A percentile compares a stretch with the other conserved stretches of the same genome.
phyloP scores from a whole-genome alignment of 2,329 filamentous ascomycete species.

The Cercospora sp. region DNA sequence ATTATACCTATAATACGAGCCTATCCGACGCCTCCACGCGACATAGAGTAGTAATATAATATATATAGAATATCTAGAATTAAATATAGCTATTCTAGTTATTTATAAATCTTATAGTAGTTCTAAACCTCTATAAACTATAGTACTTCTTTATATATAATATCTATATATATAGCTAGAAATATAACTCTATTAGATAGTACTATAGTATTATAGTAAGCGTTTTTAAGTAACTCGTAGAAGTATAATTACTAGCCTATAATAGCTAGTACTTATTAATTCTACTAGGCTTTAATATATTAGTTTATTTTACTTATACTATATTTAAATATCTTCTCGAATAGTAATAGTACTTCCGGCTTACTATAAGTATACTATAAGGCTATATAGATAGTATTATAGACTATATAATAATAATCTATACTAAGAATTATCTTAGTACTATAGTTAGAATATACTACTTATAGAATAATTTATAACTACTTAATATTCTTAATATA shows the following conservation, averaged over 20 bases:
- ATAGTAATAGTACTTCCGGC: neutral
- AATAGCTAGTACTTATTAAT: neutral
- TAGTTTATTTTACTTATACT: slow-evolving; percentile 11
- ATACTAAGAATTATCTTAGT: neutral
- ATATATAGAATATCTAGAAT: too few species aligned
- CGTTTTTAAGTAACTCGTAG: neutral
- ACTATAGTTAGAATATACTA: neutral
- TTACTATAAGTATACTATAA: neutral
- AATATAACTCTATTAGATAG: neutral
- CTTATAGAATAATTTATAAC: neutral
- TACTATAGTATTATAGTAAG: neutral
- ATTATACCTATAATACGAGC: too few species aligned
- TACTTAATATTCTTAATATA: neutral
- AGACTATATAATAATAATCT: neutral
- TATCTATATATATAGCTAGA: neutral
- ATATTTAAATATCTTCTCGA: neutral
- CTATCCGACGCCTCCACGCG: too few species aligned
- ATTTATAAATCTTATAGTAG: too few species aligned
- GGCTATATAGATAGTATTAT: neutral
- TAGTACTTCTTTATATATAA: too few species aligned
- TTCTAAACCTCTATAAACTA: too few species aligned
- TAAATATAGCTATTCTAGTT: too few species aligned
- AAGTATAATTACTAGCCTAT: neutral
- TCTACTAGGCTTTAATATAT: slow-evolving; percentile 8
- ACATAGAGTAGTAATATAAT: too few species aligned